Evolutionary conservation across 73 alveolate species (phyloP), one percentile per base, ranked within the genome.

Genomic region (Urostyla sp.): DNA sequence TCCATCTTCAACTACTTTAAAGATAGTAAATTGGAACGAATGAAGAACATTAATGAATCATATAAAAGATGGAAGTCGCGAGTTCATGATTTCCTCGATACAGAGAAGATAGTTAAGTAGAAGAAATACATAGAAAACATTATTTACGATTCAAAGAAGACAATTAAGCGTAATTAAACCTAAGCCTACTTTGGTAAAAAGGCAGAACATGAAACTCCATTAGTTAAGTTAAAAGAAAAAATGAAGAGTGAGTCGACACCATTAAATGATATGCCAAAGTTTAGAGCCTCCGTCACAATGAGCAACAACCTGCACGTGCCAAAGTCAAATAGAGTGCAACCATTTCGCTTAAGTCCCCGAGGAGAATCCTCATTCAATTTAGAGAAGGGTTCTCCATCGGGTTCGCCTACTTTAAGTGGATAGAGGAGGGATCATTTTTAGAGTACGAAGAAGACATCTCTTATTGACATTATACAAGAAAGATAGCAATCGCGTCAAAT

Each of bases 41-140:
- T 43, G 79, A 63, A 63, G 35, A 63, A 63, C 45, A 63, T 63
- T 24, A 63, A 63, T 63, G 79, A 63, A 31, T 37, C 61, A 18
- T 63, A 63, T 23, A 18, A 43, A 16, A 36, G 79, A n/a, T 21
- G 79, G 21, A 63, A 60, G 27, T 63, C 79, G 1, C n/a, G 37
- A 49, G 18, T 63, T 40, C 7, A 63, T 10, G 44, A 63, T 44
- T 43, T 63, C 0, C 7, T 63, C 0, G 79, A 63, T 18, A 10
- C 24, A 55, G 72, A 55, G 31, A 4, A 40, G 10, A 40, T 40
- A 11, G 15, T 11, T 15, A 40, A 40, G 51, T 40, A 40, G 51
- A 40, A 15, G 51, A 11, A 40, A 40, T n/a, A n/a, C n/a, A n/a
- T n/a, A n/a, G n/a, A n/a, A n/a, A n/a, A n/a, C n/a, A n/a, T n/a